Percentiles rank a stretch among this genome's conserved stretches.
phyloP scores from a whole-genome alignment of 2,329 filamentous ascomycete genomes.

The Xylaria sp. region DNA sequence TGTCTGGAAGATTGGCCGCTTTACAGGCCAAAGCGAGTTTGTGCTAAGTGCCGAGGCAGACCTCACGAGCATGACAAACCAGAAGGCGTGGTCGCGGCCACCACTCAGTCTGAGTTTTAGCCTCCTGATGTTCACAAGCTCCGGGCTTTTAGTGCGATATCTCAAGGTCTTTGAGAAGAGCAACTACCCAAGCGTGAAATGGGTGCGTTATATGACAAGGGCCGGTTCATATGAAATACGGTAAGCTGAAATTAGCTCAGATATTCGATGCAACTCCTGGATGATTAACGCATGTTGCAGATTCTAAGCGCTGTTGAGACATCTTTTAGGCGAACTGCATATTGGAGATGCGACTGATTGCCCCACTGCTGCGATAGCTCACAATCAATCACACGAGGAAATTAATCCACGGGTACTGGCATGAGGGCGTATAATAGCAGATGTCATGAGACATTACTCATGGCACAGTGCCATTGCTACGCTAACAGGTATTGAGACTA shows the following conservation, averaged over 20 bases:
- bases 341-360: not conserved
- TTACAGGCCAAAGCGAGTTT: conserved; percentile 96
- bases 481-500: not conserved
- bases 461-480: not conserved
- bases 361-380: conserved; percentile 2
- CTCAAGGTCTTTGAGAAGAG: conserved; percentile 99
- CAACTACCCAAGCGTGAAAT: conserved; percentile 98
- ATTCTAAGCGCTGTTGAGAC: conserved; percentile 25
- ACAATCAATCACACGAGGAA: not conserved
- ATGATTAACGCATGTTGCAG: conserved; percentile 13
- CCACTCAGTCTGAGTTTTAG: conserved; percentile 93
- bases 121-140: conserved; percentile 97
- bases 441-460: not conserved
- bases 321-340: not conserved
- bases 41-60: conserved; percentile 94
- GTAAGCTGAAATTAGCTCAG: conserved; percentile 55
- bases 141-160: conserved; percentile 89
- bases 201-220: conserved; percentile 98
- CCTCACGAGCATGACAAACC: conserved; percentile 96
- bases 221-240: conserved; percentile 98
- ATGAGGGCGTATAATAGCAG: not conserved
- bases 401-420: not conserved
- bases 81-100: conserved; percentile 95
- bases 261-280: not conserved
- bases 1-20: conserved; percentile 98